Conservation (phyloP, 495 filamentous ascomycete species). For the Cudoniella acicularis region DNA sequence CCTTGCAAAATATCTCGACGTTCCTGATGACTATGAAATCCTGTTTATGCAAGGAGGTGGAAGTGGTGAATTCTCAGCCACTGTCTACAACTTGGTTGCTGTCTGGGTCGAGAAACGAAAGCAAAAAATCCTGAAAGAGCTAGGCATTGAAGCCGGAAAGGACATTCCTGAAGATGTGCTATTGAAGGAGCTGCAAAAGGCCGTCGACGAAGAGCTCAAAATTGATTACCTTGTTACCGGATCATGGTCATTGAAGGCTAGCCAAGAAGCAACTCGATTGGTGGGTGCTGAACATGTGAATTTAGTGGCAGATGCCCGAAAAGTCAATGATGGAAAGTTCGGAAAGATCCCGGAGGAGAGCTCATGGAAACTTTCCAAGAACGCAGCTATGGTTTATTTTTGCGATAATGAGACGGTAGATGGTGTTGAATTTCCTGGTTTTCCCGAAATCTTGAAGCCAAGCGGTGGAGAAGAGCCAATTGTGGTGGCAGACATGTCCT, state of each 20-base stretch:
- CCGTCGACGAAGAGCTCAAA: slow-evolving; percentile 62
- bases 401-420: slow-evolving; percentile 96
- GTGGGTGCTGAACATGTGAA: slow-evolving; percentile 77
- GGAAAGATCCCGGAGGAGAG: slow-evolving; percentile 73
- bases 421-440: slow-evolving; percentile 85
- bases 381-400: slow-evolving; percentile 79
- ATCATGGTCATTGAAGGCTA: slow-evolving; percentile 91
- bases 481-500: slow-evolving; percentile 83
- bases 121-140: slow-evolving; percentile 34
- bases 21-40: slow-evolving; percentile 73
- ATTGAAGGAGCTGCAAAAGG: slow-evolving; percentile 55
- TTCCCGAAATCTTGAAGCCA: slow-evolving; percentile 49
- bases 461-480: slow-evolving; percentile 56
- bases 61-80: slow-evolving; percentile 76
- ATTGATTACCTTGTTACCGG: slow-evolving; percentile 91
- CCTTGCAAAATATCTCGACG: slow-evolving; percentile 65
- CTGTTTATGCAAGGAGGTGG: slow-evolving; percentile 83
- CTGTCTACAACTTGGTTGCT: slow-evolving; percentile 74
- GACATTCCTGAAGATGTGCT: slow-evolving; percentile 41
- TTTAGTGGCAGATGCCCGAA: slow-evolving; percentile 66
- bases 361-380: slow-evolving; percentile 71
- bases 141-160: slow-evolving; percentile 35
- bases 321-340: slow-evolving; percentile 78
- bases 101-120: slow-evolving; percentile 71
- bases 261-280: slow-evolving; percentile 74